Evolutionary conservation across 139 green algal genomes (phyloP), one percentile per base, ranked within the genome.

Genomic region (Picochlorum costavermella): DNA sequence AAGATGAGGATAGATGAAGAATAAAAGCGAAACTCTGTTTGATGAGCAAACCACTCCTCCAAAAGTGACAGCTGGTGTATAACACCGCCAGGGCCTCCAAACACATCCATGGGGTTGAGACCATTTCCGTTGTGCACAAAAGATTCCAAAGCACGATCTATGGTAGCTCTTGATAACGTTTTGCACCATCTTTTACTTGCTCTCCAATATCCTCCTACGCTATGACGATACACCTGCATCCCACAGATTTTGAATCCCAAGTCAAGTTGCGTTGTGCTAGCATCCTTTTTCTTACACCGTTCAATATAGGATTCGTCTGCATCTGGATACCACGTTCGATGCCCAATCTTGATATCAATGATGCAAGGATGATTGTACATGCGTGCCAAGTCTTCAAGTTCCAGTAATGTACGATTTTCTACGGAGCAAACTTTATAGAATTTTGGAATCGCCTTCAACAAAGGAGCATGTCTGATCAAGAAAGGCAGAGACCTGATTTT

Each of bases 191-290:
- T 60, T 57, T 84, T 84, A 56, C 56, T 63, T 53, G 82, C 79
- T 23, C 80, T 58, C 77, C 80, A 84, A 68, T 83, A 84, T 2
- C 75, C 74, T 29, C 75, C 70, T 40, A 71, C 62, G 14, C 48
- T 60, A 26, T 63, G 56, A 23, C 77, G 46, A 72, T 81, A 94
- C 5, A 82, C 73, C 60, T 79, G 75, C 76, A 91, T 79, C 49
- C 88, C 88, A 31, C 85, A 95, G 28, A 95, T 68, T 29, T 89
- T 82, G 75, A 89, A 95, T n/a, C 88, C 88, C 26, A 91, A 62
- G 4, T 43, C 68, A 11, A 71, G 43, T 62, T 92, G 81, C 2
- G 83, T 93, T 49, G 88, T 95, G 13, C 33, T 48, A 11, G 29
- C 55, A 31, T 95, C 88, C 74, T 95, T 95, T 2, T 56, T 83